Evolutionary conservation across 352 stramenopile genomes (phyloP).

Genomic region (Peronospora belbahrii): DNA sequence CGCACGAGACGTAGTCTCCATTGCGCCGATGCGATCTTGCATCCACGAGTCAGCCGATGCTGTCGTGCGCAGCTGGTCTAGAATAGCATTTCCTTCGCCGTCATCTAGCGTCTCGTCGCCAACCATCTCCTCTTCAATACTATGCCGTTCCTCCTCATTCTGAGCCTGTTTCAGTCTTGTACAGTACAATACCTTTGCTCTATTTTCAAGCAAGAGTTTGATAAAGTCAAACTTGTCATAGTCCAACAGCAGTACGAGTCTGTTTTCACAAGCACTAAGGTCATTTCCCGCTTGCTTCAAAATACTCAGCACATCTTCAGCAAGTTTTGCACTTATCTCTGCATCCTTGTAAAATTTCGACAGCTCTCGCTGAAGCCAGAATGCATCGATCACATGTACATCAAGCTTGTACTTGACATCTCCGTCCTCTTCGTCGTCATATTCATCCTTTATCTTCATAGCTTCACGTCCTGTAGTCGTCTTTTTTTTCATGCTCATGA

Average conservation of each 20-base stretch:
- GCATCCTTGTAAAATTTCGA: conserved; percentile 94
- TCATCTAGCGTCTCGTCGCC: conserved; percentile 66
- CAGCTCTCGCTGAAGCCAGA: conserved; percentile 96
- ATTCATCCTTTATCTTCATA: conserved; percentile 72
- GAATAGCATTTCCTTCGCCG: conserved; percentile 84
- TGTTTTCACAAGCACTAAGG: conserved; percentile 92
- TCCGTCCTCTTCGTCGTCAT: conserved; percentile 55
- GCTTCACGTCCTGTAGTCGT: conserved; percentile 19
- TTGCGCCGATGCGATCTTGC: conserved; percentile 84
- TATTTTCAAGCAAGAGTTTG: conserved; percentile 95
- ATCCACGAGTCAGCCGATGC: conserved; percentile 92
- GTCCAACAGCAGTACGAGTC: conserved; percentile 94
- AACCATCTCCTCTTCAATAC: conserved; percentile 88
- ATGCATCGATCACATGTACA: conserved; percentile 96
- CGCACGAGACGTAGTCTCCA: conserved; percentile 74
- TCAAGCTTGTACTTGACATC: conserved; percentile 78
- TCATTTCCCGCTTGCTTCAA: conserved; percentile 58
- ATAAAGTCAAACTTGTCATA: conserved; percentile 99
- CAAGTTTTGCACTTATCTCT: conserved; percentile 87
- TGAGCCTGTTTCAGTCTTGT: conserved; percentile 95
- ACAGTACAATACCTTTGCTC: conserved; percentile 94
- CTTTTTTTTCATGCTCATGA: conserved; percentile 46
- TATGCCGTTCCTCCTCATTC: conserved; percentile 84
- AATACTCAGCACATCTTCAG: conserved; percentile 85
- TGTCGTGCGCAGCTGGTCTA: conserved; percentile 87